phyloP scores from a whole-genome alignment of 306 rosid species.

The Lathyrus sativus region DNA sequence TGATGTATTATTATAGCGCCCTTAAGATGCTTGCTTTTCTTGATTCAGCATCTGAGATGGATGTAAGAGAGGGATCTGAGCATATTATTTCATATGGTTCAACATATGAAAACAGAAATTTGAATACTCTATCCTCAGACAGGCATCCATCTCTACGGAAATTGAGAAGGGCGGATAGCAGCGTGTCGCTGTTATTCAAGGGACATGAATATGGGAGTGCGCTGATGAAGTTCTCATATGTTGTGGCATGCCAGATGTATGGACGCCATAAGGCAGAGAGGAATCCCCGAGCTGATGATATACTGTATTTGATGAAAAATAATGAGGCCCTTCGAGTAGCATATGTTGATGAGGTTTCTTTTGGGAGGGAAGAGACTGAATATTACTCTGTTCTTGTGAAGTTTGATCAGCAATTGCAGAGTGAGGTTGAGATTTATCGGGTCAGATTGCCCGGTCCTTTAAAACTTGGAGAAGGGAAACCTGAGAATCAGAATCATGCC shows the following conservation, averaged over 20 bases:
- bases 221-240: conserved; percentile 85
- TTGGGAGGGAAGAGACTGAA: conserved; percentile 70
- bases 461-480: conserved; percentile 95
- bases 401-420: conserved; percentile 69
- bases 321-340: conserved; percentile 97
- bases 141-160: conserved; percentile 45
- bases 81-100: conserved; percentile 61
- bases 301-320: conserved; percentile 70
- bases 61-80: conserved; percentile 54
- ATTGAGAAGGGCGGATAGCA: conserved; percentile 56
- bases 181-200: conserved; percentile 58
- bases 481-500: conserved; percentile 97
- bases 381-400: conserved; percentile 93
- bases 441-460: conserved; percentile 89
- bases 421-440: conserved; percentile 86
- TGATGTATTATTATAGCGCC: conserved; percentile 94
- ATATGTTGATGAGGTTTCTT: conserved; percentile 76
- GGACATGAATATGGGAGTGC: conserved; percentile 80
- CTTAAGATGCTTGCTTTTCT: conserved; percentile 88
- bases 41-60: conserved; percentile 82
- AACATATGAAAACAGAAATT: conserved; percentile 38
- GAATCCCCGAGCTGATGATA: conserved; percentile 85
- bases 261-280: conserved; percentile 74
- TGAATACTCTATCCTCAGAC: conserved; percentile 47
- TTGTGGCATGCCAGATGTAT: conserved; percentile 86